phyloP scores from a whole-genome alignment of 148 eudicot species.

The Oxyria digyna region DNA sequence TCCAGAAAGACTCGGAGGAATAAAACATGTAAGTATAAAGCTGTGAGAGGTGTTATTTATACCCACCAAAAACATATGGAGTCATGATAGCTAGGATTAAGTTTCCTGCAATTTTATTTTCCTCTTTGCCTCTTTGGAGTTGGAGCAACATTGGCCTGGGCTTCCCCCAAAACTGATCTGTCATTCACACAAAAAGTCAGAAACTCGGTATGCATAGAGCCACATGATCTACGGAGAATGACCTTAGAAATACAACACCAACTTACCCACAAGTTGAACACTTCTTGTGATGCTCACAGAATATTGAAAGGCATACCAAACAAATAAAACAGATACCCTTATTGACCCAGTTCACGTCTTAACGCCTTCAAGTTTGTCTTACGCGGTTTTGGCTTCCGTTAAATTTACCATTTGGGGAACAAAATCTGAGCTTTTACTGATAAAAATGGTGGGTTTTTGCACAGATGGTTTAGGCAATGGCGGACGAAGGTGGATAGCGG shows the following conservation, averaged over 20 bases:
- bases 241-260: not conserved
- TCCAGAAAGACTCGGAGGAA: not conserved
- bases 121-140: slow-evolving; percentile 33
- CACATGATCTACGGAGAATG: not conserved
- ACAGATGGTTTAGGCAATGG: slow-evolving; percentile 3
- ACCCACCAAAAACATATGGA: no score
- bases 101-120: slow-evolving; percentile 35
- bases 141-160: slow-evolving; percentile 34
- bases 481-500: slow-evolving; percentile 5
- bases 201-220: not conserved
- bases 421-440: not conserved
- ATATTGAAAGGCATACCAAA: slow-evolving; percentile 90
- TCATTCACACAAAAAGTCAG: not conserved
- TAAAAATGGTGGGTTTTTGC: no score
- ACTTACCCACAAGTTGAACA: slow-evolving; percentile 97
- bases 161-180: slow-evolving; percentile 65
- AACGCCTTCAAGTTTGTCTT: not conserved
- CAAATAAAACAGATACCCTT: no score
- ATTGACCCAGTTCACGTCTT: not conserved
- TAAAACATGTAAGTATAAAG: not conserved
- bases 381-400: no score
- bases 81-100: slow-evolving; percentile 12
- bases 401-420: no score
- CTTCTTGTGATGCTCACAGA: slow-evolving; percentile 89
- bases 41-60: no score